Base-by-base conservation (phyloP, 192 early-diverging fungal genomes). In the Anaeromyces robustus region DNA sequence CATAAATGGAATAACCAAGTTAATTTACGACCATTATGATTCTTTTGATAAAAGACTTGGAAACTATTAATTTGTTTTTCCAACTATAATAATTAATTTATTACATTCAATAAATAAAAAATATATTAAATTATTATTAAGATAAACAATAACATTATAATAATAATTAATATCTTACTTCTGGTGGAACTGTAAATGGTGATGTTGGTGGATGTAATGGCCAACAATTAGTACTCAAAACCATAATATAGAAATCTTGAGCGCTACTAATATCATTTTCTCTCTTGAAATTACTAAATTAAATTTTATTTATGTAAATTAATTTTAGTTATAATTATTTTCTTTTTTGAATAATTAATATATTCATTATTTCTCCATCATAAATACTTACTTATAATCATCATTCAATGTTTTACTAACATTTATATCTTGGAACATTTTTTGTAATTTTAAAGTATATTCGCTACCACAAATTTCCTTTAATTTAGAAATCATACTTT, bases 171-270 rank as follows among this genome's bases (percentile, higher is more conserved):
- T 12, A 41, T 1, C 86, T 82, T 87, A 93, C 93, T 68, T 95
- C 93, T 77, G 94, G 90, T 17, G 97, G 97, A 79, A 99, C 90
- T 82, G 91, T 93, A 78, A 97, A 96, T 30, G 88, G 86, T 28
- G 93, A 94, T 0, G 90, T 88, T 0, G 96, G 92, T 6, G 93
- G 85, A 78, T 91, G 89, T 29, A 97, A 85, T 28, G 97, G 97
- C 97, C 97, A 99, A 78, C 91, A 91, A 29, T 91, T 94, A 2
- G 93, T 94, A 81, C 92, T 90, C 34, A 97, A 87, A 7, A 99
- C 95, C 79, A 96, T 89, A 43, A 97, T 94, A 28, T 88, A 87
- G 85, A 97, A 97, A 82, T 97, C 95, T 29, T 91, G 91, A 89
- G 80, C 26, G 30, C 80, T 30, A 80, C 78, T 31, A 37, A 37